phyloP scores from a whole-genome alignment of 2,329 filamentous ascomycete genomes.

The Pestalotiopsis sp. region DNA sequence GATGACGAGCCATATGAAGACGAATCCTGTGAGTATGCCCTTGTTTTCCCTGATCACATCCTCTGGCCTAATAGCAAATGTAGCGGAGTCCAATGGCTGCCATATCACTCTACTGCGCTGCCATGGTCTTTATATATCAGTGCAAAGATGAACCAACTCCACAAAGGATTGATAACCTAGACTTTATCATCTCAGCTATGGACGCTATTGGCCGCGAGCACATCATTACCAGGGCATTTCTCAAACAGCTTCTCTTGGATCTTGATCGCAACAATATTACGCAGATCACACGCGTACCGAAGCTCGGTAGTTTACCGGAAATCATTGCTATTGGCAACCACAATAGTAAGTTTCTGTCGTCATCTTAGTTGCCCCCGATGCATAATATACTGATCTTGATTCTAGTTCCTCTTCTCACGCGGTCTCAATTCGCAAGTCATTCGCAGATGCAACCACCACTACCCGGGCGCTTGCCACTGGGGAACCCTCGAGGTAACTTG shows the following conservation, averaged over 20 bases:
- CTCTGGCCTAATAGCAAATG: background rate
- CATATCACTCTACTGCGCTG: conserved; percentile 82
- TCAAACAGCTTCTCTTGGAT: conserved; percentile 84
- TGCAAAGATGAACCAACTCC: conserved; percentile 57
- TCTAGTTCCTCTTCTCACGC: conserved; percentile 46
- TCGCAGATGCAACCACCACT: conserved; percentile 40
- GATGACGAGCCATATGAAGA: conserved; percentile 69
- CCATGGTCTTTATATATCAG: conserved; percentile 77
- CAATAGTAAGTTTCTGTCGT: conserved; percentile 17
- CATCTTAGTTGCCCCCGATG: conserved; percentile 29
- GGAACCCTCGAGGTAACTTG: conserved; percentile 28
- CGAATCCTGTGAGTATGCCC: conserved; percentile 58
- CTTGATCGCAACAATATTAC: conserved; percentile 57
- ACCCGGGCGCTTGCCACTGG: conserved; percentile 44
- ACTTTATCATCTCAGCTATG: conserved; percentile 79
- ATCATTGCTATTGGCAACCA: conserved; percentile 18
- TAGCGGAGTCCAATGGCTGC: conserved; percentile 75
- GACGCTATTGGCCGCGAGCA: conserved; percentile 73
- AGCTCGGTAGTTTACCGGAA: conserved; percentile 30
- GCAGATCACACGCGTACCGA: conserved; percentile 35
- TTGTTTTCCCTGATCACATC: background rate
- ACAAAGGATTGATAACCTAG: conserved; percentile 51
- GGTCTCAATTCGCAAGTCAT: conserved; percentile 43
- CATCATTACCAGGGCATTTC: conserved; percentile 76
- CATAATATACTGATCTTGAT: background rate